phyloP scores from a whole-genome alignment of 495 filamentous ascomycete species.

The Cairneyella variabilis region DNA sequence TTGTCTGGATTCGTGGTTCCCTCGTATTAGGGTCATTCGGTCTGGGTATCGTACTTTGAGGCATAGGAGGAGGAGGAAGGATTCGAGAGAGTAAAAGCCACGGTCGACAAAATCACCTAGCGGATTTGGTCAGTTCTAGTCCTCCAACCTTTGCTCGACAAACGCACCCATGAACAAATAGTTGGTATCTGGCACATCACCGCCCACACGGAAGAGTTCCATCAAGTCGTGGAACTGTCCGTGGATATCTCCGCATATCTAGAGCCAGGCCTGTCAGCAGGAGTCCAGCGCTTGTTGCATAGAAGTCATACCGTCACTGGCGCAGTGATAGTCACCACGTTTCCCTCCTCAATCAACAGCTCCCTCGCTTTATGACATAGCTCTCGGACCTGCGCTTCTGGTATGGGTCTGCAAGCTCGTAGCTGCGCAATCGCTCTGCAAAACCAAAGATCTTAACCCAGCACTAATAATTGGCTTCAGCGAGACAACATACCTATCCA shows the following conservation, averaged over 20 bases:
- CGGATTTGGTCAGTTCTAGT: no score
- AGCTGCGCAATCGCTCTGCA: conserved; percentile 86
- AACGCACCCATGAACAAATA: conserved; percentile 90
- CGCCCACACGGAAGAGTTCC: conserved; percentile 96
- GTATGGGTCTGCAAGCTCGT: conserved; percentile 92
- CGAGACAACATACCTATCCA: conserved; percentile 61
- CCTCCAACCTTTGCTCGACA: no score
- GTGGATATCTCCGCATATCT: conserved; percentile 98
- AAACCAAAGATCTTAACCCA: conserved; percentile 5
- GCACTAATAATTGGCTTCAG: background rate
- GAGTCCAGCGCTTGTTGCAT: background rate
- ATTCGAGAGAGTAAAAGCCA: conserved; percentile 96
- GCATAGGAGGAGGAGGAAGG: conserved; percentile 88
- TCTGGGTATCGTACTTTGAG: conserved; percentile 98
- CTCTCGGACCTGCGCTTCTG: conserved; percentile 90
- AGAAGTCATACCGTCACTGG: conserved; percentile 70
- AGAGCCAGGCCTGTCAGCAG: conserved; percentile 8
- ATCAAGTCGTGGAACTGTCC: conserved; percentile 98
- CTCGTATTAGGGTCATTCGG: conserved; percentile 93
- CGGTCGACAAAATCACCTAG: conserved; percentile 94
- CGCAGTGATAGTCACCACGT: conserved; percentile 93
- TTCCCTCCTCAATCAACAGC: conserved; percentile 94
- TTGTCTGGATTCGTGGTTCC: conserved; percentile 96
- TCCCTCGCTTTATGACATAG: conserved; percentile 97
- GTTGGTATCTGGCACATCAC: conserved; percentile 94